These are phyloP conservation scores for Phytophthora ohioensis DNA, from an alignment of 352 stramenopile genomes.

Conservation along the genomic window DNA sequence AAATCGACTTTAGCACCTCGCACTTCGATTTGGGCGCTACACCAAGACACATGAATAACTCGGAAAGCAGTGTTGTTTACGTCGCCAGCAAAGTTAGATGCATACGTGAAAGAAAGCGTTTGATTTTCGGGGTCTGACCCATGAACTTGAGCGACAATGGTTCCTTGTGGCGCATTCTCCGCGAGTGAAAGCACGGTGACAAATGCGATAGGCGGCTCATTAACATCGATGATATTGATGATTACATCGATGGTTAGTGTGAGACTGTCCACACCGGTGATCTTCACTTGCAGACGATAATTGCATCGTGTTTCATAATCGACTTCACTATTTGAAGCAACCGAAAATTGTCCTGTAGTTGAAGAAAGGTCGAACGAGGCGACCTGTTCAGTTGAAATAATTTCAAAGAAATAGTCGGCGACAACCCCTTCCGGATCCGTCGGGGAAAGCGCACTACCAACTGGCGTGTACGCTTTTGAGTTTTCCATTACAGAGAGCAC, in stretches of 20 bases:
- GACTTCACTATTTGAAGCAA: constrained; percentile 24
- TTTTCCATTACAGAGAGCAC: constrained; percentile 31
- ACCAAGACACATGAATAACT: constrained; percentile 44
- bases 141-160: constrained; percentile 45
- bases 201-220: constrained; percentile 22
- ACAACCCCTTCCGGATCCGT: constrained; percentile 29
- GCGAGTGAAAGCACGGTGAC: constrained; percentile 28
- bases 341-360: constrained; percentile 27
- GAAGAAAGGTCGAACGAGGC: constrained; percentile 23
- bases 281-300: constrained; percentile 23
- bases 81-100: constrained; percentile 35
- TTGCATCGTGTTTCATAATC: constrained; percentile 23
- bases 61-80: constrained; percentile 44
- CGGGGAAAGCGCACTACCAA: constrained; percentile 24
- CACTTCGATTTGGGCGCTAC: constrained; percentile 55
- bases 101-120: constrained; percentile 46
- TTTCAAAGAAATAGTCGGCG: constrained; percentile 15
- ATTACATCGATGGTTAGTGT: constrained; percentile 17
- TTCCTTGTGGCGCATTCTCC: constrained; percentile 55
- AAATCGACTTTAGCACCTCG: constrained; percentile 47
- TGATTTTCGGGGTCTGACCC: constrained; percentile 66
- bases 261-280: constrained; percentile 30
- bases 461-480: constrained; percentile 8
- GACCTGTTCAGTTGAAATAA: background rate
- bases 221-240: constrained; percentile 37